Evolutionary conservation across 2,329 filamentous ascomycete species (phyloP).

Genomic region (Clonostachys rhizophaga): DNA sequence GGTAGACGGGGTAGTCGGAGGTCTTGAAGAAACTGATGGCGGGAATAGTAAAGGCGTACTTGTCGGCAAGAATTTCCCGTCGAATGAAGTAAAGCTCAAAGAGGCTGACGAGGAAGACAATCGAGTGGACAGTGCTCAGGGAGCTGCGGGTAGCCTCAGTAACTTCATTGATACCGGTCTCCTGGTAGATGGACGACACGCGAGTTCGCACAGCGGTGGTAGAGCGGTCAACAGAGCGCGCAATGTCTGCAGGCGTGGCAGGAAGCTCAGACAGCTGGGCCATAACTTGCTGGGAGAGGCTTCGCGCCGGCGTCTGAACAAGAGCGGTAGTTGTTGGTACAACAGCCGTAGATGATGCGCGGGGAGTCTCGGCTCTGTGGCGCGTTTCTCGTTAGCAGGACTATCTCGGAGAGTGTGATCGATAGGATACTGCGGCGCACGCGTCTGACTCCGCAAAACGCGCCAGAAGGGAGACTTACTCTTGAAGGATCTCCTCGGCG

Average conservation of each 20-base stretch:
- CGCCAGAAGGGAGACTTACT: conserved; percentile 27
- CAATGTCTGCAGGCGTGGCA: conserved; percentile 74
- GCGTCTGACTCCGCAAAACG: neutral
- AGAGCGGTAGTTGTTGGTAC: conserved; percentile 38
- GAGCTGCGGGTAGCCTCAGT: conserved; percentile 63
- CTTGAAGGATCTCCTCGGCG: conserved; percentile 36
- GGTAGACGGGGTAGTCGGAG: conserved; percentile 54
- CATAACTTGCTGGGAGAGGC: conserved; percentile 39
- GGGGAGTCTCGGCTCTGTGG: neutral
- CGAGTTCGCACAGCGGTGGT: conserved; percentile 62
- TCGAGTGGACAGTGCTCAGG: conserved; percentile 66
- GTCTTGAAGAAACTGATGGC: conserved; percentile 51
- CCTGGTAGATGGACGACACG: conserved; percentile 58
- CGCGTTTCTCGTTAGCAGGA: neutral
- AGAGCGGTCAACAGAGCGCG: conserved; percentile 69
- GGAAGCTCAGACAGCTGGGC: conserved; percentile 65
- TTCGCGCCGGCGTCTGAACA: conserved; percentile 44
- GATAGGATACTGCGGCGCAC: neutral
- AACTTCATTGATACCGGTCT: conserved; percentile 61
- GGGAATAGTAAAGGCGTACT: conserved; percentile 70
- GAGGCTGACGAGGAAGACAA: conserved; percentile 63
- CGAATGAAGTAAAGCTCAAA: conserved; percentile 71
- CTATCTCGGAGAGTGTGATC: neutral
- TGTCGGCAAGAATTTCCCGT: conserved; percentile 64
- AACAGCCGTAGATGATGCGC: conserved; percentile 33